Base-by-base conservation (phyloP, 805 yeast species). In the Ogataea nonfermentans region DNA sequence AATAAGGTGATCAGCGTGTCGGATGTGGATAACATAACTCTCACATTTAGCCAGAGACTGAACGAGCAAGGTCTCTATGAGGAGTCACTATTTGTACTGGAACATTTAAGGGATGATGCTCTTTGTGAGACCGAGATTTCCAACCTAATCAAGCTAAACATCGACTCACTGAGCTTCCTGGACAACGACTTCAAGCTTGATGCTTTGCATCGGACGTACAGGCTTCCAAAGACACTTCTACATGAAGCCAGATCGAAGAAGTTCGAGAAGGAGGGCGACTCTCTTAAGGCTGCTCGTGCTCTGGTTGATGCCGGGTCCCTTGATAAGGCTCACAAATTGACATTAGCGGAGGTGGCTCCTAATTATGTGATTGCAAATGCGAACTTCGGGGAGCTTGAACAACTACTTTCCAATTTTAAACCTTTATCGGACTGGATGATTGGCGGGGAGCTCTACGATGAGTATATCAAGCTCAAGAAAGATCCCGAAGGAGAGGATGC, bases 271-370 rank as follows among this genome's bases (percentile, higher is more conserved):
- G 43, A 53, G 7, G 78, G 74, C 2, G 73, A 83, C 35, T 73
- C 67, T 48, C 68, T 79, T 63, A 66, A 72, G 11, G 88, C 87
- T 49, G 78, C 81, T 1, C 66, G 71, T 32, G 76, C 81, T 20
- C 71, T 83, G 32, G 61, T 87, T 1, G 70, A 67, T 9, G 95
- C 95, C 0, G 68, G 66, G 9, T 58, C 73, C 35, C 76, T 75
- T 66, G 67, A 62, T 0, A 79, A 76, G 27, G 95, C 96, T 0
- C 93, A 86, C 52, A 56, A 62, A 2, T 63, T 77, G 1, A 61
- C 86, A 4, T 51, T 80, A 7, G 55, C 65, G 1, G 57, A 68
- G 3, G 82, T 88, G 22, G 98, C 91, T 0, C 98, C 98, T 7
- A 58, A 62, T 10, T 74, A 81, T 3, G 76, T 90, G 1, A 73